phyloP scores from a whole-genome alignment of 129 eudicot genomes.

The Ambrosia trifida region DNA sequence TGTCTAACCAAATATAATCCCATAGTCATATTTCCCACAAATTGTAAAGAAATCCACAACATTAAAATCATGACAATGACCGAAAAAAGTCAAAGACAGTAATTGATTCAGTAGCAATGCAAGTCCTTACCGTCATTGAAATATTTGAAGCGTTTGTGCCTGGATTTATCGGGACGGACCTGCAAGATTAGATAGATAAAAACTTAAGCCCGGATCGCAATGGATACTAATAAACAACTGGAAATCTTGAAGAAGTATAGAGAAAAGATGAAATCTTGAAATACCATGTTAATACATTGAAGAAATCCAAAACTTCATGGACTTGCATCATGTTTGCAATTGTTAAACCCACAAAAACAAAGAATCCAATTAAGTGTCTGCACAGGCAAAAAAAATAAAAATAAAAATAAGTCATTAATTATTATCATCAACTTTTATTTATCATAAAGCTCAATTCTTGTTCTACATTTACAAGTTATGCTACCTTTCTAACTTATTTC shows the following conservation, averaged over 20 bases:
- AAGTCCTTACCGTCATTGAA: constrained; percentile 51
- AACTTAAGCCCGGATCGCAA: constrained; percentile 6
- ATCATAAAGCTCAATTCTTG: not conserved
- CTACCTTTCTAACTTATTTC: constrained; percentile 6
- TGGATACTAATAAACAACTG: not conserved
- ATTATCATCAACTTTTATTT: not conserved
- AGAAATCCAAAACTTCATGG: constrained; percentile 66
- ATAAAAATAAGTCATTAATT: not conserved
- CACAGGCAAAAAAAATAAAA: constrained; percentile 37
- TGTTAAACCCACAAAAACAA: constrained; percentile 72
- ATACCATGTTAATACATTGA: constrained; percentile 73
- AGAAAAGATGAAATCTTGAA: constrained; percentile 26
- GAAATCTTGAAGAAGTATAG: constrained; percentile 1
- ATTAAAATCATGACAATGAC: not conserved
- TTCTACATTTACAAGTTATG: constrained; percentile 13
- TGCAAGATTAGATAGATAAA: constrained; percentile 32
- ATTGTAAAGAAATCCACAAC: too few relatives aligned
- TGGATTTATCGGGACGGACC: constrained; percentile 63
- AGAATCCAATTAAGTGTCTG: constrained; percentile 92
- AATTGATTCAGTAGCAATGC: constrained; percentile 8
- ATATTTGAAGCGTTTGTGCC: constrained; percentile 51
- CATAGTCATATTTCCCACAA: too few relatives aligned
- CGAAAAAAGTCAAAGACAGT: constrained; percentile 16
- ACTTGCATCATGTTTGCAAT: constrained; percentile 52
- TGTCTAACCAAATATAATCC: too few relatives aligned